A percentile compares a stretch with the other conserved stretches of the same genome.
phyloP scores from a whole-genome alignment of 2,329 filamentous ascomycete genomes.

The Clonostachys solani region DNA sequence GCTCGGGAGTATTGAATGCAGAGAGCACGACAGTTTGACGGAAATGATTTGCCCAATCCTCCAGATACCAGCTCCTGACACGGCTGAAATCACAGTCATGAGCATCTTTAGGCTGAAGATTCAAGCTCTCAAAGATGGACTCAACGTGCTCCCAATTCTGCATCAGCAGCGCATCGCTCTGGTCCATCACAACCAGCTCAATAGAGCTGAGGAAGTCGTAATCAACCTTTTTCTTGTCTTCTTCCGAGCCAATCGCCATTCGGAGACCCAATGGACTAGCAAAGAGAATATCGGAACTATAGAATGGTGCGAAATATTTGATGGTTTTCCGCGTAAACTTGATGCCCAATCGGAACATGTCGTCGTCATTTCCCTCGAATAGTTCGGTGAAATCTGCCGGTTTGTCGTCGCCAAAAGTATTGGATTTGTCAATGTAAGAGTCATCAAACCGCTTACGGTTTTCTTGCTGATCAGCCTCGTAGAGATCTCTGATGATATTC shows the following conservation, averaged over 20 bases:
- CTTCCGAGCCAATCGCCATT: slow-evolving; percentile 82
- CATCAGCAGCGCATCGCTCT: slow-evolving; percentile 91
- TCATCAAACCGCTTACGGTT: slow-evolving; percentile 92
- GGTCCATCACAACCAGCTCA: slow-evolving; percentile 85
- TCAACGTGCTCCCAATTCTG: slow-evolving; percentile 98
- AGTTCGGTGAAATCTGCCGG: slow-evolving; percentile 84
- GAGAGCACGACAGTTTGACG: slow-evolving; percentile 83
- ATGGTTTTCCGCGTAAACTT: slow-evolving; percentile 96
- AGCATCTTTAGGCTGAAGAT: slow-evolving; percentile 81
- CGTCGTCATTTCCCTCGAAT: slow-evolving; percentile 93
- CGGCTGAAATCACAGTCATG: slow-evolving; percentile 93
- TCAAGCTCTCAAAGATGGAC: slow-evolving; percentile 87
- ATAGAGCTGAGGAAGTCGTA: slow-evolving; percentile 92
- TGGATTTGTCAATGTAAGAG: slow-evolving; percentile 64
- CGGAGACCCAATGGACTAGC: slow-evolving; percentile 86
- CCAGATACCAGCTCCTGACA: slow-evolving; percentile 89
- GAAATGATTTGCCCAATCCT: slow-evolving; percentile 73
- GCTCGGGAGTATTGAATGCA: slow-evolving; percentile 82
- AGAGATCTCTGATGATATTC: slow-evolving; percentile 71
- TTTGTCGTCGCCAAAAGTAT: slow-evolving; percentile 65
- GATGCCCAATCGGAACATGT: slow-evolving; percentile 93
- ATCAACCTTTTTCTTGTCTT: slow-evolving; percentile 59
- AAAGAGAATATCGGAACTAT: slow-evolving; percentile 92
- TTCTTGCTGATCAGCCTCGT: slow-evolving; percentile 85
- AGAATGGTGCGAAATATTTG: slow-evolving; percentile 93